Base-by-base conservation (phyloP, 208 protist genomes). In the Trypanosoma boissoni region DNA sequence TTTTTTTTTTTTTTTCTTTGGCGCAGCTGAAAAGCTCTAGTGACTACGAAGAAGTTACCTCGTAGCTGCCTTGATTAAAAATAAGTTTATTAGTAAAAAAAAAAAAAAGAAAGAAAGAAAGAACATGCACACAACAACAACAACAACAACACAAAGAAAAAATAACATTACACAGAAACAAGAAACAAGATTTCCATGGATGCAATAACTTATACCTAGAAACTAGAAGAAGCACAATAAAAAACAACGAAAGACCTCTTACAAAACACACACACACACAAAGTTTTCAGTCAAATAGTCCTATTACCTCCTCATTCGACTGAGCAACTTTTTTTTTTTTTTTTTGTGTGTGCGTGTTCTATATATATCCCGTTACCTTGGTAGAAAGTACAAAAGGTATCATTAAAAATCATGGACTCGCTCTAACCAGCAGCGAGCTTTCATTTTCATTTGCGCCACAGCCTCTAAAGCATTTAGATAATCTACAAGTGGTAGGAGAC, bases 401-500 rank as follows among this genome's bases (percentile, higher is more conserved):
- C 20, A 27, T 29, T 2, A 39, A 31, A 28, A 16, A 52, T n/a
- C 7, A 16, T 23, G n/a, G 12, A 54, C 26, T 46, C 24, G n/a
- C 23, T 46, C 24, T 23, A 63, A 21, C 26, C 45, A 63, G 24
- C 16, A 36, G 0, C 27, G 58, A 26, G 58, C 39, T 34, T n/a
- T 57, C 49, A 45, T 50, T 41, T 64, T 64, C 48, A 64, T 55
- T 27, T 21, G 28, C 26, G 48, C 39, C 18, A 64, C 49, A 1
- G 54, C 58, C 18, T 64, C 58, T 29, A 64, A 28, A 20, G 58
- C 20, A 2, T 37, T 28, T 10, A 64, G 26, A 53, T 57, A 64
- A 14, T 64, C 36, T 26, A 64, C 58, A 6, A 64, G 37, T 18
- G 58, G 58, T 49, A 64, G 31, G 28, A 64, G 37, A 29, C 34